Percentiles rank a stretch among this genome's conserved stretches.
Evolutionary conservation across 306 rosid species (phyloP).

Genomic region (Ceratonia siliqua): DNA sequence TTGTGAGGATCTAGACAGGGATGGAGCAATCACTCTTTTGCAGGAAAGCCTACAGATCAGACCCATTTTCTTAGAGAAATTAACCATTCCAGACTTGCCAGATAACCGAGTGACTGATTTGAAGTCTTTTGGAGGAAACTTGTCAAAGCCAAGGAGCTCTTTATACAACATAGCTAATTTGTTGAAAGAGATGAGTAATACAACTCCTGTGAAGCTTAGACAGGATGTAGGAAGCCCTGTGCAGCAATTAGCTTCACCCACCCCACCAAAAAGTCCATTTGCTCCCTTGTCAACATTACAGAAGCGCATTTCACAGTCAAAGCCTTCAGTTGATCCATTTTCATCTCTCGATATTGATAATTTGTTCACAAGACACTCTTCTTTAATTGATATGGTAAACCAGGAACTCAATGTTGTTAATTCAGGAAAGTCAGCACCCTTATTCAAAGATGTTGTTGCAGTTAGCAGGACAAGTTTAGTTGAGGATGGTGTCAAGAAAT

Average conservation of each 20-base stretch:
- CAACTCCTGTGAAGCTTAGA: constrained; percentile 38
- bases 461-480: constrained; percentile 27
- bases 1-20: constrained; percentile 68
- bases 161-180: constrained; percentile 49
- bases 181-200: constrained; percentile 37
- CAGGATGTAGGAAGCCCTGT: constrained; percentile 36
- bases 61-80: constrained; percentile 56
- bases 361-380: constrained; percentile 37
- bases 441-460: constrained; percentile 30
- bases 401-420: constrained; percentile 38
- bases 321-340: constrained; percentile 59
- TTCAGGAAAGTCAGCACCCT: constrained; percentile 33
- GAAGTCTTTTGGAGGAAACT: constrained; percentile 46
- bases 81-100: constrained; percentile 62
- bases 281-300: constrained; percentile 48
- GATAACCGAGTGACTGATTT: constrained; percentile 44
- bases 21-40: constrained; percentile 51
- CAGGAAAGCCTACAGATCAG: constrained; percentile 72
- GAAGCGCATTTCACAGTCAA: constrained; percentile 52
- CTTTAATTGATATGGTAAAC: constrained; percentile 13
- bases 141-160: constrained; percentile 51
- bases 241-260: constrained; percentile 57
- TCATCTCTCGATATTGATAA: constrained; percentile 52
- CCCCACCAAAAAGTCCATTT: constrained; percentile 75
- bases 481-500: constrained; percentile 32